Percentiles rank a stretch among this genome's conserved stretches.
Conservation (phyloP, 1,139 yeast genomes). For the Scheffersomyces insectosa region DNA sequence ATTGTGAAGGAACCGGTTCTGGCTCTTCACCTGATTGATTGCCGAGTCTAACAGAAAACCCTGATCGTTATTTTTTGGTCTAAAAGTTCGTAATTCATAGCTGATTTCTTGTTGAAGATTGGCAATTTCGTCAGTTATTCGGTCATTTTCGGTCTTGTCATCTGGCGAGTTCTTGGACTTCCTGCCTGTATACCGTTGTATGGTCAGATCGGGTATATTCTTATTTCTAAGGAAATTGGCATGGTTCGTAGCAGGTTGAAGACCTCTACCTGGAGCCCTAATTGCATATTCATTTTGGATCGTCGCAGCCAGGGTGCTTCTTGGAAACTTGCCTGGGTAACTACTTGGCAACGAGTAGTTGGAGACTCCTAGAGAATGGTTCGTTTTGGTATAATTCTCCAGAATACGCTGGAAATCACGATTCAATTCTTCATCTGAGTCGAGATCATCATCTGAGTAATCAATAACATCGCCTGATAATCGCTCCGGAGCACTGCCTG, state of each 20-base stretch:
- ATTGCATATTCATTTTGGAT: constrained; percentile 1
- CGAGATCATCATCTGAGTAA: constrained; percentile 29
- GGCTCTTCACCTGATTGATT: constrained; percentile 15
- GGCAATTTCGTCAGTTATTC: not conserved
- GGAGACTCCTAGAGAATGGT: constrained; percentile 4
- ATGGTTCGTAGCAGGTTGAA: not conserved
- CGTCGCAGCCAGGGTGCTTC: not conserved
- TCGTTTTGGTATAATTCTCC: constrained; percentile 10
- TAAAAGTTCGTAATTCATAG: constrained; percentile 1
- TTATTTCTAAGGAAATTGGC: too few species aligned
- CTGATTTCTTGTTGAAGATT: constrained; percentile 2
- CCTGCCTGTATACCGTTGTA: not conserved
- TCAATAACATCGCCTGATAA: constrained; percentile 9
- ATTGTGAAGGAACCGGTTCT: constrained; percentile 23
- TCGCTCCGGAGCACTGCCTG: not conserved
- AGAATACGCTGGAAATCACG: constrained; percentile 9
- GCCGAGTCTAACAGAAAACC: constrained; percentile 8
- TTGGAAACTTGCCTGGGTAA: constrained; percentile 24
- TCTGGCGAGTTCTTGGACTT: constrained; percentile 3
- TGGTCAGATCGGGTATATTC: too few species aligned
- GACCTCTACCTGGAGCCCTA: not conserved
- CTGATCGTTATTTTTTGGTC: not conserved
- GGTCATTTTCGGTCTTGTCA: not conserved
- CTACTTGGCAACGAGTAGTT: constrained; percentile 15
- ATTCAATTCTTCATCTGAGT: constrained; percentile 11